phyloP scores from a whole-genome alignment of 2,329 filamentous ascomycete species.

The Colletotrichum sp. region DNA sequence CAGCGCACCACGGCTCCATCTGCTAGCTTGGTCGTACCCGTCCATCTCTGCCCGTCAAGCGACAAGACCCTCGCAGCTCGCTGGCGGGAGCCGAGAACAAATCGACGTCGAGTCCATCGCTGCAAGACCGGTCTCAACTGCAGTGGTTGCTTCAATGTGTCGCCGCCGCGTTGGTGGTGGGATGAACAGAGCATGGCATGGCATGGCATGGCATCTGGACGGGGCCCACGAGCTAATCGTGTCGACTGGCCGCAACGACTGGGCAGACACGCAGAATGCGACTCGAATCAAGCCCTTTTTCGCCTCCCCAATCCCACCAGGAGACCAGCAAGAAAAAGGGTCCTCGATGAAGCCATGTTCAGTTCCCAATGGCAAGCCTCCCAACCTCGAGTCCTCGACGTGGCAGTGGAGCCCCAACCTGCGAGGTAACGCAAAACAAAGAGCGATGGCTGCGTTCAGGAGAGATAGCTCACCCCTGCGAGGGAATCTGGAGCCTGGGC shows the following conservation, averaged over 20 bases:
- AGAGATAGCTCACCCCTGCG: conserved; percentile 14
- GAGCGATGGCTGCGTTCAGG: conserved; percentile 12
- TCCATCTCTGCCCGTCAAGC: background rate
- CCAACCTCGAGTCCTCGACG: background rate
- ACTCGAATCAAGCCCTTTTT: background rate
- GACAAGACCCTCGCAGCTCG: background rate
- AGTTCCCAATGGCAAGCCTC: background rate
- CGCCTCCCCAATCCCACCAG: background rate
- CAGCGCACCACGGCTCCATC: conserved; percentile 12
- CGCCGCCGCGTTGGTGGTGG: background rate
- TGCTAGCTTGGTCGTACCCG: background rate
- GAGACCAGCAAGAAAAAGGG: background rate
- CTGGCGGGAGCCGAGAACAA: background rate
- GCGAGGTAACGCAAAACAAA: conserved; percentile 20
- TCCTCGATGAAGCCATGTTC: background rate
- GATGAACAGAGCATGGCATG: background rate
- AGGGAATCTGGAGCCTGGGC: conserved; percentile 13
- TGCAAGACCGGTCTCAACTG: background rate
- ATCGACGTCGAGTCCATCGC: background rate
- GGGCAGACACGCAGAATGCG: conserved; percentile 14
- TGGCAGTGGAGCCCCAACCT: conserved; percentile 17
- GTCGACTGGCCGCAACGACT: background rate
- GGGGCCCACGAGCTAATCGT: conserved; percentile 19
- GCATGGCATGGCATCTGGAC: conserved; percentile 1
- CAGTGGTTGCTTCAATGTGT: background rate